Evolutionary conservation across 768 basidiomycete species (phyloP).

Genomic region (Dacryopinax spathularia): DNA sequence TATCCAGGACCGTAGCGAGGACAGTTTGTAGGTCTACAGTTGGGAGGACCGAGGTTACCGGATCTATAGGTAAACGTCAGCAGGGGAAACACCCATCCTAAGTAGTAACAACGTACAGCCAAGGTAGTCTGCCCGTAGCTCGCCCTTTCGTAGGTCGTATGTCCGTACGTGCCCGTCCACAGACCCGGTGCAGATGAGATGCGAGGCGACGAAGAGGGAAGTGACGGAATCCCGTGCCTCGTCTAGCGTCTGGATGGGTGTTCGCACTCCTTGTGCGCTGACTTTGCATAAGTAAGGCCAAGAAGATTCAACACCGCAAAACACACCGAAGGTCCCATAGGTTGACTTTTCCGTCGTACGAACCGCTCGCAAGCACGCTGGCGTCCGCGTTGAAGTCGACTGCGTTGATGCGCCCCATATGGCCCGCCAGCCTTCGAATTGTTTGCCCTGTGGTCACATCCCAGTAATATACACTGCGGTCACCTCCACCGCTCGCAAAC

Average conservation of each 20-base stretch:
- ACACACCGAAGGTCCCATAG: conserved; percentile 81
- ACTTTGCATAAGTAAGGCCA: not conserved
- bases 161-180: conserved; percentile 86
- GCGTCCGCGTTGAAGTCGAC: conserved; percentile 87
- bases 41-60: conserved; percentile 69
- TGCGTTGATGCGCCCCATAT: conserved; percentile 77
- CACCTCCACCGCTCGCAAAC: conserved; percentile 88
- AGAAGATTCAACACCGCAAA: not conserved
- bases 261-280: conserved; percentile 54
- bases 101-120: conserved; percentile 51
- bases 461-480: conserved; percentile 87
- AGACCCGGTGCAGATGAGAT: conserved; percentile 63
- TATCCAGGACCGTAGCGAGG: conserved; percentile 72
- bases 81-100: not conserved
- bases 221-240: conserved; percentile 83
- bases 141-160: conserved; percentile 89
- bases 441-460: conserved; percentile 83
- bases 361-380: conserved; percentile 82
- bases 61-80: conserved; percentile 37
- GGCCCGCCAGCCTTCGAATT: conserved; percentile 68
- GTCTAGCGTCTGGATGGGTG: conserved; percentile 79
- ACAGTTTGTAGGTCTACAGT: conserved; percentile 69
- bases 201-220: conserved; percentile 50
- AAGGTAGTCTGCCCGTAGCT: conserved; percentile 76
- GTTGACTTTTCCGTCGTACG: conserved; percentile 80